Evolutionary conservation across 768 basidiomycete genomes (phyloP).

Genomic region (Tremella fuciformis): DNA sequence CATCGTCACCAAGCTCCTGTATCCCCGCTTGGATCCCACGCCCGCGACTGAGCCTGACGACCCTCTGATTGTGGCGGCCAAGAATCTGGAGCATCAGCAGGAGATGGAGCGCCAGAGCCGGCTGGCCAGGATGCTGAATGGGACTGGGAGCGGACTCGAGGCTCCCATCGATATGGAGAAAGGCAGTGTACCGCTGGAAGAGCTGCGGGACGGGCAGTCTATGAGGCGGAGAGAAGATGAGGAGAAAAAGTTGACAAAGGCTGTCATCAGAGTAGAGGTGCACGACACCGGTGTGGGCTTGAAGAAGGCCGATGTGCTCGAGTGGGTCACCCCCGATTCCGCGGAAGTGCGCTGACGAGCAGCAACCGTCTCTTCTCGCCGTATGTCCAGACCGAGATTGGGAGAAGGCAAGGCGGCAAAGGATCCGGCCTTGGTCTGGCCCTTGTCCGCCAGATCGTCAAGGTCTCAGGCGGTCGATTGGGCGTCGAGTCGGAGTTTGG

Average conservation of each 20-base stretch:
- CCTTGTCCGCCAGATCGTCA: slow-evolving; percentile 74
- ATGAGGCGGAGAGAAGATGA: slow-evolving; percentile 5
- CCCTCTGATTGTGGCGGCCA: slow-evolving; percentile 34
- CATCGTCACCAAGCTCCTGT: slow-evolving; percentile 61
- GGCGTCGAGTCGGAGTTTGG: slow-evolving; percentile 56
- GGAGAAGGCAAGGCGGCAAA: slow-evolving; percentile 58
- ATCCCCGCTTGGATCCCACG: slow-evolving; percentile 51
- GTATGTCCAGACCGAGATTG: slow-evolving; percentile 55
- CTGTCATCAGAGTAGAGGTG: slow-evolving; percentile 74
- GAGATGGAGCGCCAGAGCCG: slow-evolving; percentile 18
- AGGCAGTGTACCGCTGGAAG: slow-evolving; percentile 31
- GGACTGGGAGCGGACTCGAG: slow-evolving; percentile 2
- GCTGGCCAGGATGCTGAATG: slow-evolving; percentile 7
- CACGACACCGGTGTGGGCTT: slow-evolving; percentile 70
- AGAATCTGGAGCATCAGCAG: slow-evolving; percentile 21
- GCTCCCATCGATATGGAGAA: slow-evolving; percentile 34
- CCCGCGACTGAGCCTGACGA: slow-evolving; percentile 36
- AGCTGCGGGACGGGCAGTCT: slow-evolving; percentile 14
- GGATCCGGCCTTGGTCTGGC: slow-evolving; percentile 72
- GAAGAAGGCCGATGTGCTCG: slow-evolving; percentile 64
- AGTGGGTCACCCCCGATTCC: slow-evolving; percentile 48
- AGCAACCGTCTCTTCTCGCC: slow-evolving; percentile 50
- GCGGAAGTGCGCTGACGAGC: neutral
- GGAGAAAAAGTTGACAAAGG: slow-evolving; percentile 35
- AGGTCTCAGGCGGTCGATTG: slow-evolving; percentile 67